Evolutionary conservation across 2,329 filamentous ascomycete species (phyloP).

Genomic region (Geosmithia flava): DNA sequence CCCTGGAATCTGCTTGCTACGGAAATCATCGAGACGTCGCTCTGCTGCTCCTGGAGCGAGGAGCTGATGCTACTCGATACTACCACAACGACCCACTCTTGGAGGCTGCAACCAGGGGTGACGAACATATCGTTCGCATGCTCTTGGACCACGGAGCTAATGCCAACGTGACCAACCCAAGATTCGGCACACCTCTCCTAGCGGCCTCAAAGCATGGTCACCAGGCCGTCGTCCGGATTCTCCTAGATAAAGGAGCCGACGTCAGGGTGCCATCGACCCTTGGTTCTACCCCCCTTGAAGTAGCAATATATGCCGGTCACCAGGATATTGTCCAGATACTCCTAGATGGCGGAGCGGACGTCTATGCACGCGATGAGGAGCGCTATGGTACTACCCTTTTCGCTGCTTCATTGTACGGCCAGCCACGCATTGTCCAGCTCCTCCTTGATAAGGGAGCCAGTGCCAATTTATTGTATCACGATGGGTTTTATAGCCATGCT

Average conservation of each 20-base stretch:
- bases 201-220: not conserved
- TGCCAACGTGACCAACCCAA: not conserved
- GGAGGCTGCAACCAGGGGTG: not conserved
- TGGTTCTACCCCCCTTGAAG: not conserved
- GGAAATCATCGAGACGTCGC: not conserved
- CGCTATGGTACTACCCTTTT: not conserved
- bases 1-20: not conserved
- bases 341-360: not conserved
- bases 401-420: not conserved
- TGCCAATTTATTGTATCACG: no score
- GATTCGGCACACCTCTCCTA: not conserved
- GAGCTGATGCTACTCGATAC: not conserved
- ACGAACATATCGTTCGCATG: not conserved
- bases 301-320: not conserved
- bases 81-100: not conserved
- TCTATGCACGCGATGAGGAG: not conserved
- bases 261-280: not conserved
- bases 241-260: not conserved
- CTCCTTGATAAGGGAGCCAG: not conserved
- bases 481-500: no score
- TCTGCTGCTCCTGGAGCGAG: not conserved
- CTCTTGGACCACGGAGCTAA: not conserved
- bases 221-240: not conserved
- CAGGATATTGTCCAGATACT: not conserved
- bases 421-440: not conserved